Conservation (phyloP, 805 yeast genomes). For the Schwanniomyces vanrijiae region DNA sequence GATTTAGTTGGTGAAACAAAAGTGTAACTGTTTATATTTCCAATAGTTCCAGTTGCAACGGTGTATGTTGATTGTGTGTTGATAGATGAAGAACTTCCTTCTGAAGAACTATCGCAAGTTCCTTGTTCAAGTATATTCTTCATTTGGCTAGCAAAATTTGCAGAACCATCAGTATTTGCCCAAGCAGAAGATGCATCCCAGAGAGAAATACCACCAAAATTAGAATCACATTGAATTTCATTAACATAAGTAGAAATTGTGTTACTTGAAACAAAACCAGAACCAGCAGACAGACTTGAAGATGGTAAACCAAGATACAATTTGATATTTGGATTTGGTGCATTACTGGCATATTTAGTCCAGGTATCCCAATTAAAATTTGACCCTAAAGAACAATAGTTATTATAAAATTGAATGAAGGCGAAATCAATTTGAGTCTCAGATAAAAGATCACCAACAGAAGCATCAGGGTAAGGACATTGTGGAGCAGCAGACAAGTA, state of each 20-base stretch:
- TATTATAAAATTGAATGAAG: slow-evolving; percentile 41
- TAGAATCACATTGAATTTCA: slow-evolving; percentile 13
- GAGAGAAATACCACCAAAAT: slow-evolving; percentile 70
- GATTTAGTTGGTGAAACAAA: background rate
- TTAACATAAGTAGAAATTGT: slow-evolving; percentile 18
- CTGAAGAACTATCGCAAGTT: background rate
- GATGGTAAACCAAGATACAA: slow-evolving; percentile 39
- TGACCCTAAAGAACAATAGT: slow-evolving; percentile 27
- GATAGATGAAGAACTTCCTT: background rate
- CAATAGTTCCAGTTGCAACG: background rate
- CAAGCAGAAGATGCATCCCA: slow-evolving; percentile 78
- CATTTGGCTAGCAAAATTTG: slow-evolving; percentile 24
- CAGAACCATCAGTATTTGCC: slow-evolving; percentile 21
- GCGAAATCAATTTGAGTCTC: slow-evolving; percentile 31
- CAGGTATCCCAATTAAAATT: slow-evolving; percentile 38
- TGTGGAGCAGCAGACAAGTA: slow-evolving; percentile 40
- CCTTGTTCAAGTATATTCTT: background rate
- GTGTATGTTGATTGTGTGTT: too few species aligned
- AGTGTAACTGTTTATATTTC: background rate
- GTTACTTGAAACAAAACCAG: slow-evolving; percentile 27
- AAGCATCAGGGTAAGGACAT: slow-evolving; percentile 39
- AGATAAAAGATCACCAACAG: slow-evolving; percentile 30
- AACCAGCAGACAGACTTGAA: slow-evolving; percentile 27
- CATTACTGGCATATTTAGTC: slow-evolving; percentile 27
- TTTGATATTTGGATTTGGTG: slow-evolving; percentile 32